Evolutionary conservation across 1,284 basidiomycete genomes (phyloP), one percentile per base, ranked within the genome.

Genomic region (Marasmius oreades): DNA sequence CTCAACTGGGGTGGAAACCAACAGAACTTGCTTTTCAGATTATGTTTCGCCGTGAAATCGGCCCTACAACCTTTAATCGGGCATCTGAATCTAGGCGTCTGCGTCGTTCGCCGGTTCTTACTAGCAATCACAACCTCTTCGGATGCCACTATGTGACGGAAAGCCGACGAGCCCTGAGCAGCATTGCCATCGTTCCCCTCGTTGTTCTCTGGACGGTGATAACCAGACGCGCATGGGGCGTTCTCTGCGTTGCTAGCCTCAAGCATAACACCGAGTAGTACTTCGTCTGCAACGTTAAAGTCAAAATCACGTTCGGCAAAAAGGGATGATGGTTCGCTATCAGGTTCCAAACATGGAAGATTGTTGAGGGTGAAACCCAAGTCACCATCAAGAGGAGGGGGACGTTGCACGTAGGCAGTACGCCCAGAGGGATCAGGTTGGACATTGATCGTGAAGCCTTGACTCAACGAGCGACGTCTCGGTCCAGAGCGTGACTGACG

Each of bases 31-130:
- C 54, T 55, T 2, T 33, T 50, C 20, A 55, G 33, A 20, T 55
- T 55, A n/a, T 55, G 54, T 34, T 42, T 55, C 6, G 54, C 54
- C 4, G 54, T 55, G 28, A 55, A 55, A 22, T 45, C 45, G 12
- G 36, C 45, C 6, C 16, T 18, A 23, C 54, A 55, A 14, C 39
- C 39, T 7, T 42, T 16, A 1, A 34, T 51, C 1, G 34, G 11
- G 47, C 54, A 55, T 14, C 28, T 42, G 33, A 36, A 50, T 31
- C 28, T 20, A 16, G 26, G 31, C 16, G 18, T 46, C 14, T 14
- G n/a, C n/a, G 34, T 31, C 24, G 47, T 55, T 10, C 54, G 34
- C 24, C 54, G n/a, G 22, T 33, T 47, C 47, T 22, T 47, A 46
- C 54, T 55, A 14, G 54, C 54, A 12, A 39, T 39, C 22, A 47